These are phyloP conservation scores for Pelargonium cotyledonis DNA, from an alignment of 441 rosid species.

Conservation along the genomic window DNA sequence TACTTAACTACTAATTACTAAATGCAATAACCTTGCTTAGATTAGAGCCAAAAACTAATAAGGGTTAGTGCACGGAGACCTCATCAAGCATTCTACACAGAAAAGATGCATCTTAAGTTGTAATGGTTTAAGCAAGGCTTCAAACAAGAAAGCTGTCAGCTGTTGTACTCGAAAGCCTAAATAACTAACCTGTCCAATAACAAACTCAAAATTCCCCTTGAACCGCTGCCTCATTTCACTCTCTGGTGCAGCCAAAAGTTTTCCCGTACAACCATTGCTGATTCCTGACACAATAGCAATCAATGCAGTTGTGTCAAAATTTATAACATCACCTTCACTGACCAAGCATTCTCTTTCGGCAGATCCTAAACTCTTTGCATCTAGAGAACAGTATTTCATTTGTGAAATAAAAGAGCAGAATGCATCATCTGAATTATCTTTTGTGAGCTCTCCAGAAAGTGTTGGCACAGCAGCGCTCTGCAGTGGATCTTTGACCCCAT, in stretches of 20 bases:
- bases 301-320: conserved; percentile 80
- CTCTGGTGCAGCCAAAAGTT: conserved; percentile 42
- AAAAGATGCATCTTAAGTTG: background rate
- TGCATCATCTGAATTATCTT: conserved; percentile 22
- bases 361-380: conserved; percentile 17
- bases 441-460: conserved; percentile 21
- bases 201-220: conserved; percentile 73
- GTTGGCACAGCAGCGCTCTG: conserved; percentile 19
- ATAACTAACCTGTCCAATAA: conserved; percentile 59
- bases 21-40: background rate
- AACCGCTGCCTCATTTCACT: conserved; percentile 49
- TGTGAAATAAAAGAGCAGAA: conserved; percentile 42
- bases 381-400: conserved; percentile 24
- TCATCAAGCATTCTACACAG: no score
- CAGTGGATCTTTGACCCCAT: conserved; percentile 18
- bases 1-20: background rate
- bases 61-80: background rate
- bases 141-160: background rate
- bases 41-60: background rate
- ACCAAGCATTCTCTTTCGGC: conserved; percentile 11
- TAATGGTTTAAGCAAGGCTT: background rate
- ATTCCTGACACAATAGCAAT: conserved; percentile 83
- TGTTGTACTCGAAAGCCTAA: background rate
- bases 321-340: conserved; percentile 37
- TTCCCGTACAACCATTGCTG: conserved; percentile 63